Evolutionary conservation across 2,329 filamentous ascomycete genomes (phyloP).

Genomic region (Colletotrichum sp.): DNA sequence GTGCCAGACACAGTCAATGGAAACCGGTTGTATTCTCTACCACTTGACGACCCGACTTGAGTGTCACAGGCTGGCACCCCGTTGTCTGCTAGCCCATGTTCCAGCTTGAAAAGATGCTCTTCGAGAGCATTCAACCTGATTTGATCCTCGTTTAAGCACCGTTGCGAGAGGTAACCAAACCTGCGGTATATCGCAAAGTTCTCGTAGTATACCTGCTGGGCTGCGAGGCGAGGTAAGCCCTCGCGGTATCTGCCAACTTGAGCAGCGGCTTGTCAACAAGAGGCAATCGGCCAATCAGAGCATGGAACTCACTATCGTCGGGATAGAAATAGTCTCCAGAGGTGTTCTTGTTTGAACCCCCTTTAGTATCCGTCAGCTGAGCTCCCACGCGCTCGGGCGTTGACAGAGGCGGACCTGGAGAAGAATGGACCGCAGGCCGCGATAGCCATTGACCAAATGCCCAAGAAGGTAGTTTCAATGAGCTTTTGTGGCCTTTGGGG

Average conservation of each 20-base stretch:
- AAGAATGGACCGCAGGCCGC: background rate
- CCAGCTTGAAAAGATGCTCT: background rate
- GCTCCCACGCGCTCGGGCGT: too few relatives aligned
- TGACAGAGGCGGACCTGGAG: background rate
- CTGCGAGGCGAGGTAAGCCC: background rate
- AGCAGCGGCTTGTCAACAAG: background rate
- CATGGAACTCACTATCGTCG: background rate
- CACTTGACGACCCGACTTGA: background rate
- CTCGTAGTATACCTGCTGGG: background rate
- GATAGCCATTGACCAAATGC: fast-evolving
- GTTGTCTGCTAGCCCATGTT: background rate
- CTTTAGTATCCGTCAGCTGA: background rate
- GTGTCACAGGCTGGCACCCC: background rate
- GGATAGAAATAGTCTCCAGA: background rate
- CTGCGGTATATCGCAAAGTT: background rate
- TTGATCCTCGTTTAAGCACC: background rate
- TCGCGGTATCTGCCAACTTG: background rate
- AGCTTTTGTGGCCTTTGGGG: background rate
- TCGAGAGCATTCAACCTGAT: background rate
- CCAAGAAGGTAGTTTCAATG: background rate
- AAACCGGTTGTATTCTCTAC: background rate
- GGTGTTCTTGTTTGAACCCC: background rate
- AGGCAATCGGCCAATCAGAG: background rate
- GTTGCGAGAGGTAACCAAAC: background rate
- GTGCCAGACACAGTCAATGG: background rate